phyloP scores from a whole-genome alignment of 2,329 filamentous ascomycete species.

The Fusarium sacchari region DNA sequence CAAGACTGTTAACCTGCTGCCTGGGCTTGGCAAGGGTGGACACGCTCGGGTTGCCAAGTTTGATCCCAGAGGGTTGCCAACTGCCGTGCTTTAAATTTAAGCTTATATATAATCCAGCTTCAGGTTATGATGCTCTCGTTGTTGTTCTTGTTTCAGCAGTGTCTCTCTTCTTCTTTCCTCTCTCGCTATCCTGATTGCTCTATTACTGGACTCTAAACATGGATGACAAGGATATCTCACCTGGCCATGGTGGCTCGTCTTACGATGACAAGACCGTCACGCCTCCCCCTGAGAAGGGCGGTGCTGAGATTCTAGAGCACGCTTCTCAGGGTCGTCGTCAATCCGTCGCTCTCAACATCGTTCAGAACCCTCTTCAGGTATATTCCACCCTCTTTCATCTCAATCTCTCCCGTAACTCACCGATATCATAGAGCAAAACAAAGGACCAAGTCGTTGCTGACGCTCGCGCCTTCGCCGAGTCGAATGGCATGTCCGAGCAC shows the following conservation, averaged over 20 bases:
- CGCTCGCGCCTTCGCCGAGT: slow-evolving; percentile 6
- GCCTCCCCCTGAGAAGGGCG: slow-evolving; percentile 7
- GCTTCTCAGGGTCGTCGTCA: slow-evolving; percentile 3
- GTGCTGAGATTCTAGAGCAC: slow-evolving; percentile 14
- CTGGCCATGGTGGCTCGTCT: background rate
- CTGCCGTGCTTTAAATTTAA: slow-evolving; percentile 21
- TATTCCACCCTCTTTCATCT: rapidly evolving
- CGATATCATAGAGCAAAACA: background rate
- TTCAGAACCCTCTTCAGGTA: slow-evolving; percentile 22
- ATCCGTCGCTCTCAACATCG: slow-evolving; percentile 10
- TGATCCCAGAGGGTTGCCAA: slow-evolving; percentile 12
- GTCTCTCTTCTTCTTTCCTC: background rate
- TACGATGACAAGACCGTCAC: slow-evolving; percentile 11
- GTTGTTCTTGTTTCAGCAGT: background rate
- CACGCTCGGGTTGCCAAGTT: slow-evolving; percentile 23
- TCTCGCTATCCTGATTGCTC: background rate
- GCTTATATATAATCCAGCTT: slow-evolving; percentile 23
- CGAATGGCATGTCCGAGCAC: slow-evolving; percentile 25
- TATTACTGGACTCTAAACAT: background rate
- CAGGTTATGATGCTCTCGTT: background rate
- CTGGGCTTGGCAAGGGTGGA: slow-evolving; percentile 21
- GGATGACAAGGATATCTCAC: slow-evolving; percentile 23
- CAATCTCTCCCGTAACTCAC: background rate
- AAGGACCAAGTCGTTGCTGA: slow-evolving; percentile 1
- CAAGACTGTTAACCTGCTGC: slow-evolving; percentile 29